phyloP scores from a whole-genome alignment of 2,329 filamentous ascomycete species.

The Polychaeton citri region DNA sequence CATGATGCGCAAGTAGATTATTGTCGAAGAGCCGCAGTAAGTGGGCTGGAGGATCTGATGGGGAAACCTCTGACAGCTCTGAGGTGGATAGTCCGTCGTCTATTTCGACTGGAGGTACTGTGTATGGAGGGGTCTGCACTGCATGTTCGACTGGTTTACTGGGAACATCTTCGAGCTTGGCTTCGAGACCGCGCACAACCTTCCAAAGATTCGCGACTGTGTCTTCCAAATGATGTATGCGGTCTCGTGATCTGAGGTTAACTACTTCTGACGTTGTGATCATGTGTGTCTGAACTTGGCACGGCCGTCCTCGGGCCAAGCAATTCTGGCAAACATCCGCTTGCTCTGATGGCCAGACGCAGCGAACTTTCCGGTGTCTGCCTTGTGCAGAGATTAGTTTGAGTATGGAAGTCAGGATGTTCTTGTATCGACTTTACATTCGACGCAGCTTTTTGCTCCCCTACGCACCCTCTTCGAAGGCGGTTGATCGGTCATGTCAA shows the following conservation, averaged over 20 bases:
- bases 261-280: slow-evolving; percentile 1
- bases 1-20: slow-evolving; percentile 11
- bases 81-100: neutral
- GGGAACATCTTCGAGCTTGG: slow-evolving; percentile 4
- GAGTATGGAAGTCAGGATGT: neutral
- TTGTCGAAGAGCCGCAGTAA: slow-evolving; percentile 20
- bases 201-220: slow-evolving; percentile 9
- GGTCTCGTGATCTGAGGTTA: slow-evolving; percentile 1
- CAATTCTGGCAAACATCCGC: slow-evolving; percentile 9
- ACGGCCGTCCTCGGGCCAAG: slow-evolving; percentile 7
- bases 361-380: slow-evolving; percentile 19
- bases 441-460: slow-evolving; percentile 18
- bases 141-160: no score
- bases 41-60: slow-evolving; percentile 15
- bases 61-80: slow-evolving; percentile 2
- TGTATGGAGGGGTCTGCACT: neutral
- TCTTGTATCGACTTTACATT: slow-evolving; percentile 9
- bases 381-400: slow-evolving; percentile 5
- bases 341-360: slow-evolving; percentile 12
- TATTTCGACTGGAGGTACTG: neutral
- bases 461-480: slow-evolving; percentile 13
- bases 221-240: slow-evolving; percentile 7
- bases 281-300: slow-evolving; percentile 10
- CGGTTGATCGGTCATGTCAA: neutral
- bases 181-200: slow-evolving; percentile 7